phyloP scores from a whole-genome alignment of 2,329 filamentous ascomycete species.

The Xylaria polymorpha region DNA sequence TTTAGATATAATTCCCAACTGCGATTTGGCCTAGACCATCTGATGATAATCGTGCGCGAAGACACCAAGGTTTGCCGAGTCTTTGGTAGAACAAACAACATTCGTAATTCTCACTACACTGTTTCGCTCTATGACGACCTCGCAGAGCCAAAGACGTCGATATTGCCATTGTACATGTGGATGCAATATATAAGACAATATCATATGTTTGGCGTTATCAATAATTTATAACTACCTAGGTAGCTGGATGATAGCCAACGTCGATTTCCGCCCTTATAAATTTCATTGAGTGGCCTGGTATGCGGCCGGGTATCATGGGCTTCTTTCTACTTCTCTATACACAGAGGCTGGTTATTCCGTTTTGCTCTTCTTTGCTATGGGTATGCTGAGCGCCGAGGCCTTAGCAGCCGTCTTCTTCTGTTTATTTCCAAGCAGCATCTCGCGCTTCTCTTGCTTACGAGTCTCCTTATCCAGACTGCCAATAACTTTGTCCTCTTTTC shows the following conservation, averaged over 20 bases:
- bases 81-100: no score
- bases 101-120: no score
- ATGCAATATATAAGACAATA: no score
- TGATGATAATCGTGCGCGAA: not conserved
- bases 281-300: not conserved
- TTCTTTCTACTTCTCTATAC: not conserved
- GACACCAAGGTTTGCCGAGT: not conserved
- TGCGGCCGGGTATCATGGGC: conserved; percentile 14
- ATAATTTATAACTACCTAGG: no score
- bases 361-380: conserved; percentile 44
- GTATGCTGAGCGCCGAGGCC: conserved; percentile 33
- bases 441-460: conserved; percentile 67
- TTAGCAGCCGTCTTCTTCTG: conserved; percentile 52
- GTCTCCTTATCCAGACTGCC: conserved; percentile 65
- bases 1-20: no score
- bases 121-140: no score
- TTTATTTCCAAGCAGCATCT: conserved; percentile 61
- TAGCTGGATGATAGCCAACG: not conserved
- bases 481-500: conserved; percentile 63
- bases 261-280: not conserved
- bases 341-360: conserved; percentile 9
- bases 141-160: not conserved
- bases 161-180: not conserved
- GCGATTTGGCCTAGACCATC: no score
- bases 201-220: no score